Base-by-base conservation (phyloP, 2,329 filamentous ascomycete genomes). In the Clarireedia sp. region DNA sequence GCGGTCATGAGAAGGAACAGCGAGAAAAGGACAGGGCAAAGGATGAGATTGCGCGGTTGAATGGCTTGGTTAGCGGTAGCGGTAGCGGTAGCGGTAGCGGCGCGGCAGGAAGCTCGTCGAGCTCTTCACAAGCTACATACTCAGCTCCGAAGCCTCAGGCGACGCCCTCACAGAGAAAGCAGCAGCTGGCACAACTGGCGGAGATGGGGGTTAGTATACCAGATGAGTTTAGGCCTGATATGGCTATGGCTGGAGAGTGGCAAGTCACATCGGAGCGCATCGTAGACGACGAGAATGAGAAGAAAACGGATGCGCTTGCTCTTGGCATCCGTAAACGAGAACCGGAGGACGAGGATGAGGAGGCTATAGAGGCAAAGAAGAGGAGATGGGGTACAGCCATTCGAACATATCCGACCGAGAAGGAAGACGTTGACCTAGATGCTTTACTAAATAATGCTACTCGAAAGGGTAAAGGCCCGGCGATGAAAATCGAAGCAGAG, bases 191-290 rank as follows among this genome's bases (percentile, higher is more conserved):
- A 60, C 90, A 97, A 71, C 76, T 99, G 10, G 90, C 87, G 4
- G 88, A 87, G 37, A 80, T 99, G 78, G 94, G 94, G 0, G 83
- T 99, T 48, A 82, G 83, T 47, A 81, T 97, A 53, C 94, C 94
- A 0, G 84, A 89, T 45, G 84, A 87, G 61, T 83, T 89, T 55
- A 78, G 89, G 57, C 77, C 80, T 2, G 89, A 94, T 57, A 83
- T 96, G 81, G 90, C 91, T 5, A 83, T 96, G 75, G 85, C 86
- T 3, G 90, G 94, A 33, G 88, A 95, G 52, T 99, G 92, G 92
- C 83, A 89, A 0, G 80, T 85, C 10, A 84, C 81, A 57, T 59
- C 62, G 9, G 60, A 68, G 55, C 57, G 63, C 9, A 45, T 68
- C 33, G 60, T 69, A 38, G 61, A 69, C n/a, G 68, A 72, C 29